Conservation (phyloP, 2,329 filamentous ascomycete species). For the Diaporthe eres region DNA sequence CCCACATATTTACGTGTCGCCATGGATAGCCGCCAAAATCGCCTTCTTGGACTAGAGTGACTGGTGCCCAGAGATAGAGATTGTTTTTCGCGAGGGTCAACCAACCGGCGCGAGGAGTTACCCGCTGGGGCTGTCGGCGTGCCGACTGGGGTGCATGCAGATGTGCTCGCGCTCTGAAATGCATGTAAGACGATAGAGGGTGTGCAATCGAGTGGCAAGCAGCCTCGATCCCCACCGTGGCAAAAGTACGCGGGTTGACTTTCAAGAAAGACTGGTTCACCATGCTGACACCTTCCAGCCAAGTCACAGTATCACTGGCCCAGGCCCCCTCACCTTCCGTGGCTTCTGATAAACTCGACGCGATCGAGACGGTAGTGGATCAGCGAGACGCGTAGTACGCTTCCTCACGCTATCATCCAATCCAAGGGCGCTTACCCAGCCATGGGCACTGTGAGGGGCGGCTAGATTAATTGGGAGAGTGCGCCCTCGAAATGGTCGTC, state of each 20-base stretch:
- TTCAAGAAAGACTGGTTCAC: not conserved
- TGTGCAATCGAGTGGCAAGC: not conserved
- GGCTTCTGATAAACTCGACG: not conserved
- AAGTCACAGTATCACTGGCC: not conserved
- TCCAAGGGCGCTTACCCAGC: not conserved
- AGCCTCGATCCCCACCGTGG: not conserved
- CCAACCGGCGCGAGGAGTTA: slow-evolving; percentile 16
- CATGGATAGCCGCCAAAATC: not conserved
- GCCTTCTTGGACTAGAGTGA: not conserved
- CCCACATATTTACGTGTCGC: slow-evolving; percentile 14
- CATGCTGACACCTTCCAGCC: not conserved
- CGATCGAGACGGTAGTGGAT: not conserved
- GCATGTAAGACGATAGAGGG: not conserved
- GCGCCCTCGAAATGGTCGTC: not conserved
- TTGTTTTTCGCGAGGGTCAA: not conserved
- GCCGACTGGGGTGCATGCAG: slow-evolving; percentile 15
- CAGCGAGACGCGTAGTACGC: not conserved
- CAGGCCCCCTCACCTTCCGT: not conserved
- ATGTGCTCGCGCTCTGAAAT: not conserved
- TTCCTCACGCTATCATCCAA: not conserved
- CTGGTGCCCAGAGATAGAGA: not conserved
- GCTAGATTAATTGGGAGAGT: not conserved
- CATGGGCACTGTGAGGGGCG: not conserved
- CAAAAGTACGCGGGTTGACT: not conserved
- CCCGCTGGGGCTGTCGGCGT: slow-evolving; percentile 5